Base-by-base conservation (phyloP, 352 stramenopile species). In the Phytophthora colocasiae region DNA sequence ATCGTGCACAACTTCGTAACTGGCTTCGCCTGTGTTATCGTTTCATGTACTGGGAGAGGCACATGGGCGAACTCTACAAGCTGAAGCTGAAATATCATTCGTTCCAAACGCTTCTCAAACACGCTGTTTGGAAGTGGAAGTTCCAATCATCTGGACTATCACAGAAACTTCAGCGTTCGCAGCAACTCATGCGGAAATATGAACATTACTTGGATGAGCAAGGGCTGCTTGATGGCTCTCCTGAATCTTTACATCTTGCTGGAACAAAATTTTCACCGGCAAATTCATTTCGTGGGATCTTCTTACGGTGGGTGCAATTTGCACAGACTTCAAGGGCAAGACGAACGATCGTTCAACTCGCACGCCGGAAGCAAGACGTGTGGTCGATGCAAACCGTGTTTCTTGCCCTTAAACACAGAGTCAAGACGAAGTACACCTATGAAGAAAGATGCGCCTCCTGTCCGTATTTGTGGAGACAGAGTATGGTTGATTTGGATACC, bases 261-360 rank as follows among this genome's bases (percentile, higher is more conserved):
- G 50, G 63, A 26, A 86, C 75, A 10, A 85, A 80, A 27, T 66
- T 67, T 12, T 86, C 77, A 8, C 75, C 77, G 3, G 72, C 77
- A 6, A 89, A 88, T 43, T 57, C 68, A 5, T 86, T 85, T 36
- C 57, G 53, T 9, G 76, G 76, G 1, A 52, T 78, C 3, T 87
- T 91, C 54, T 67, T 87, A 32, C 78, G 82, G 5, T 91, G 82
- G 82, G 62, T 85, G 6, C 80, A 91, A 46, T 83, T 73, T 32
- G 72, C 82, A 7, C 82, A 91, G 51, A 58, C 69, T 24, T 65
- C 76, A 7, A 70, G 55, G 56, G 73, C 71, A 11, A 58, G 47
- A 1, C 49, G 40, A 36, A 47, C 51, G 12, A 59, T 86, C 4
- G 48, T 80, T 19, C 36, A 46, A 31, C 34, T 83, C 14, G 29